A percentile compares a stretch with the other conserved stretches of the same genome.
Conservation (phyloP, 139 green algal species). For the Pleodorina starrii region DNA sequence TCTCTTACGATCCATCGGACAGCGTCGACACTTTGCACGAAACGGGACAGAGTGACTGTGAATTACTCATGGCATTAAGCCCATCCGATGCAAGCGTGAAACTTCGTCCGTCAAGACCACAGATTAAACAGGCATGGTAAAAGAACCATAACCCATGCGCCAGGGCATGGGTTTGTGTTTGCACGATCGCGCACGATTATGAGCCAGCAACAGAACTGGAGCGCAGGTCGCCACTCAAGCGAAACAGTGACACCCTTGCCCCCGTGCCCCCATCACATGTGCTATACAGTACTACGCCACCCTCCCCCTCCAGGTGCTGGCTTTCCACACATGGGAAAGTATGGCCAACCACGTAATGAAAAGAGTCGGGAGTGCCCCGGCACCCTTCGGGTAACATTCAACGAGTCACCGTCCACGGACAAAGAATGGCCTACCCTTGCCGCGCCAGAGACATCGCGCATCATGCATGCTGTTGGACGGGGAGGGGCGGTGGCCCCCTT, state of each 20-base stretch:
- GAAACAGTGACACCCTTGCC: neutral
- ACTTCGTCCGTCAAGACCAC: neutral
- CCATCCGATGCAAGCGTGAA: neutral
- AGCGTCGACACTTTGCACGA: too few species aligned
- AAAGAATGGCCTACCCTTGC: conserved; percentile 10
- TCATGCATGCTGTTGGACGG: neutral
- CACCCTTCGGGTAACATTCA: conserved; percentile 9
- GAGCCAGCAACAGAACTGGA: conserved; percentile 7
- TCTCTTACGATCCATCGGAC: too few species aligned
- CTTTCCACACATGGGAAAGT: neutral
- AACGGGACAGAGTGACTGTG: too few species aligned
- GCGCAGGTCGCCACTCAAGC: neutral
- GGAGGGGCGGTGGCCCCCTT: neutral
- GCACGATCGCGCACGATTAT: neutral
- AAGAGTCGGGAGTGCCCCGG: neutral
- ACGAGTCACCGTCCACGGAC: neutral
- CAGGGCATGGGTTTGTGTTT: neutral
- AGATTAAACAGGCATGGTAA: neutral
- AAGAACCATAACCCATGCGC: neutral
- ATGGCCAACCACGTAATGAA: neutral
- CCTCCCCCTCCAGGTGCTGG: neutral
- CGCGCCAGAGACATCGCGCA: neutral
- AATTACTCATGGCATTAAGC: too few species aligned
- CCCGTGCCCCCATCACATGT: neutral
- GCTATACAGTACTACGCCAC: conserved; percentile 18